Evolutionary conservation across 495 filamentous ascomycete genomes (phyloP).

Genomic region (Neurospora sp.): DNA sequence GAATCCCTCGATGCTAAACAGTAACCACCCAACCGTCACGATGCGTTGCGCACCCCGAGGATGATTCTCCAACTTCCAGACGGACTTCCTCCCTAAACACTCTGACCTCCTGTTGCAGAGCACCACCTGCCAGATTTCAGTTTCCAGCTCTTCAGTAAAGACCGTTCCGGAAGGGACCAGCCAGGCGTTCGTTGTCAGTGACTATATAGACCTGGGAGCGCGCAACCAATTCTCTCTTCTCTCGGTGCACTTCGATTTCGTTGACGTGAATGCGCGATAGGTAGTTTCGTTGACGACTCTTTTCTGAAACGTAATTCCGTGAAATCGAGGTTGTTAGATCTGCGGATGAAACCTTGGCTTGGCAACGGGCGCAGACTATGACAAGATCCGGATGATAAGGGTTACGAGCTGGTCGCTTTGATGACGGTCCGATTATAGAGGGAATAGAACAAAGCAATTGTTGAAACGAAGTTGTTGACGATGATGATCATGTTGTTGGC

Average conservation of each 20-base stretch:
- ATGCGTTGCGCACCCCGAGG: neutral
- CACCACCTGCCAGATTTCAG: neutral
- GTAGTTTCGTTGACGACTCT: neutral
- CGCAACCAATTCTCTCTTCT: neutral
- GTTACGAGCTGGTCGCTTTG: neutral
- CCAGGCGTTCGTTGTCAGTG: neutral
- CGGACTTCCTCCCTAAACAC: neutral
- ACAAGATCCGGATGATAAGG: neutral
- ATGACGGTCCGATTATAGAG: neutral
- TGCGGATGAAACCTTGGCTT: neutral
- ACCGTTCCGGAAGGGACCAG: neutral
- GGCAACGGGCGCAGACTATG: neutral
- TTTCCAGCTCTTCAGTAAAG: neutral
- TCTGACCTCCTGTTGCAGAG: neutral
- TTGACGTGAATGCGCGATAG: neutral
- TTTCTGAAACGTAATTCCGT: neutral
- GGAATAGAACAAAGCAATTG: neutral
- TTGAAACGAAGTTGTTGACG: neutral
- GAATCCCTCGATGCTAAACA: neutral
- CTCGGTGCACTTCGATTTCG: neutral
- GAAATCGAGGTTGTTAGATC: neutral
- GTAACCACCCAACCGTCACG: neutral
- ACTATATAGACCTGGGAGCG: neutral
- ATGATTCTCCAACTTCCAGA: neutral
- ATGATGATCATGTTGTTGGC: neutral